Conservation (phyloP, 106 monocot species). For the Acorus gramineus region DNA sequence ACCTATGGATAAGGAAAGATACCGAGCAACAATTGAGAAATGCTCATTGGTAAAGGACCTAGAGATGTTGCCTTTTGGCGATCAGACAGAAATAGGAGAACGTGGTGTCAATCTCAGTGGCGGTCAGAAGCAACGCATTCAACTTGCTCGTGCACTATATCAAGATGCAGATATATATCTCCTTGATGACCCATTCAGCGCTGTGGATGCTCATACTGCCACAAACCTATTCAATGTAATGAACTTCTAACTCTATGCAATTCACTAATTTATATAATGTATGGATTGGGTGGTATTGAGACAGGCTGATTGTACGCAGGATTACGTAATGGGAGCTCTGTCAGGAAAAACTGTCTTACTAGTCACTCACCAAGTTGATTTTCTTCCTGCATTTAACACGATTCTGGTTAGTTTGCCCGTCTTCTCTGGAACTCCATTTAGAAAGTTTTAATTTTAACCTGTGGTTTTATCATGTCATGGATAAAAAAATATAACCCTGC, state of each 20-base stretch:
- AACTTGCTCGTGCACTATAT: conserved; percentile 91
- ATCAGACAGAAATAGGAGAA: conserved; percentile 93
- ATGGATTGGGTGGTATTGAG: background rate
- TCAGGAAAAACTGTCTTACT: conserved; percentile 69
- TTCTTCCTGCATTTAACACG: conserved; percentile 71
- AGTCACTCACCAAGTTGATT: conserved; percentile 98
- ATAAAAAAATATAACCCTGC: too few species aligned
- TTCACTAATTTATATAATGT: background rate
- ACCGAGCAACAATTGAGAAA: conserved; percentile 61
- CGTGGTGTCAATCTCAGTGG: conserved; percentile 96
- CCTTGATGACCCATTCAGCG: conserved; percentile 96
- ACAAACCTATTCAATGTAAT: conserved; percentile 82
- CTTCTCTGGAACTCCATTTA: background rate
- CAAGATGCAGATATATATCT: conserved; percentile 93
- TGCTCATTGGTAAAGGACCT: conserved; percentile 91
- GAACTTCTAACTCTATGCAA: background rate
- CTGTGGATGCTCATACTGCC: conserved; percentile 95
- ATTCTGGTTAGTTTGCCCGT: conserved; percentile 42
- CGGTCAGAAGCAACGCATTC: conserved; percentile 96
- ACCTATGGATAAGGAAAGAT: conserved; percentile 52
- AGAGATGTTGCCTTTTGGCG: conserved; percentile 71
- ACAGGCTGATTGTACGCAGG: conserved; percentile 24
- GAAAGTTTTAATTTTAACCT: too few species aligned
- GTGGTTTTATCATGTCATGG: too few species aligned
- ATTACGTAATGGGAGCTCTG: conserved; percentile 81